Percentiles rank a stretch among this genome's conserved stretches.
phyloP scores from a whole-genome alignment of 129 eudicot genomes.

The Chrysanthemum lavandulifolium region DNA sequence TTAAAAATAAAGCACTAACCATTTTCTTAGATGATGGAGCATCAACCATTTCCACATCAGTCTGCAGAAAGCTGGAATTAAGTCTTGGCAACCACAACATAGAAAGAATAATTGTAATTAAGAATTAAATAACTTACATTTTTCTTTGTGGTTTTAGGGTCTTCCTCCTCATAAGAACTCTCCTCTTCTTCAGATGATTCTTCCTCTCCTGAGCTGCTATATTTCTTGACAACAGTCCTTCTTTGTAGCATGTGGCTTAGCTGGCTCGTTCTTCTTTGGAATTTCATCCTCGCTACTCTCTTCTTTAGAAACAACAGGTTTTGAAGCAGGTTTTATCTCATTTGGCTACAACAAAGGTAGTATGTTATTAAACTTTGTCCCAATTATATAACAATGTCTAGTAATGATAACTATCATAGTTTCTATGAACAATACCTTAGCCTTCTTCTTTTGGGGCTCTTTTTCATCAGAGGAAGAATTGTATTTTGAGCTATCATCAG shows the following conservation, averaged over 20 bases:
- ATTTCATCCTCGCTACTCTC: constrained; percentile 33
- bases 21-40: constrained; percentile 45
- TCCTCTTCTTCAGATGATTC: constrained; percentile 41
- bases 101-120: neutral
- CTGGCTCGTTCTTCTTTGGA: constrained; percentile 44
- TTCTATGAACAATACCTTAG: constrained; percentile 15
- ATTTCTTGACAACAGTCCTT: constrained; percentile 30
- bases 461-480: constrained; percentile 43
- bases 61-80: constrained; percentile 27
- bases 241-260: constrained; percentile 33
- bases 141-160: constrained; percentile 51
- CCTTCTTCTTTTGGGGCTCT: constrained; percentile 56
- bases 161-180: constrained; percentile 48
- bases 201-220: constrained; percentile 29
- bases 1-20: constrained; percentile 31
- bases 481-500: constrained; percentile 24
- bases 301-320: constrained; percentile 27
- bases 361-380: neutral
- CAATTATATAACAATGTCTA: neutral
- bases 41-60: constrained; percentile 70
- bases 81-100: neutral
- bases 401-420: neutral
- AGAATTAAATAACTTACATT: constrained; percentile 8
- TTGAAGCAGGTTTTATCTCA: constrained; percentile 30
- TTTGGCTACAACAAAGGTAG: constrained; percentile 12